These are phyloP conservation scores for Melampsora larici-populina DNA, from an alignment of 1,284 basidiomycete species.

Conservation along the genomic window DNA sequence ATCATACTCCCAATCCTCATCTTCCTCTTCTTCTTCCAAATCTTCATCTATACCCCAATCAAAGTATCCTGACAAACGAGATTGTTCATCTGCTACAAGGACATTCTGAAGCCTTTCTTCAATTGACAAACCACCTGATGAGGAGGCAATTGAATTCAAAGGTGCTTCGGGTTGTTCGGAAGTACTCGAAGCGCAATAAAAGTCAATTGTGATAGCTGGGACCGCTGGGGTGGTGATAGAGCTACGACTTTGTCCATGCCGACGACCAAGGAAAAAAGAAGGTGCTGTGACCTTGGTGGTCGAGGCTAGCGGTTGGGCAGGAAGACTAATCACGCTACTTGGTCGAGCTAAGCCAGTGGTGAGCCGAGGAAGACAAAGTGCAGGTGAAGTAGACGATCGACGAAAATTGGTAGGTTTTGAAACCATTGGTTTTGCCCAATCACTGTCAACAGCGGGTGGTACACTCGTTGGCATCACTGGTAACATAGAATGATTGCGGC, in stretches of 20 bases:
- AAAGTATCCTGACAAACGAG: background rate
- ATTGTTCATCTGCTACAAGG: conserved; percentile 13
- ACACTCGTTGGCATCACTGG: background rate
- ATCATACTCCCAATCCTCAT: background rate
- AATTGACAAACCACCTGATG: background rate
- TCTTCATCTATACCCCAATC: background rate
- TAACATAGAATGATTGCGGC: background rate
- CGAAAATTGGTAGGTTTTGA: background rate
- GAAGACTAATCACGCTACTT: background rate
- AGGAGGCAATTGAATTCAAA: background rate
- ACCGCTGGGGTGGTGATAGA: background rate
- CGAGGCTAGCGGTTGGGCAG: background rate
- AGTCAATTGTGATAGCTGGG: background rate
- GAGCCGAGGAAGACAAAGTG: conserved; percentile 6
- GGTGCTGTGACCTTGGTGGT: background rate
- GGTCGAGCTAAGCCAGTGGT: background rate
- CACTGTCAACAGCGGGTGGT: background rate
- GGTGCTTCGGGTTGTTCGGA: background rate
- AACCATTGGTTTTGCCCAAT: background rate
- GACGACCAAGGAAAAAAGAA: background rate
- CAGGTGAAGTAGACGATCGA: background rate
- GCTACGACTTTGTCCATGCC: background rate
- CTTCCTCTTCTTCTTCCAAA: background rate
- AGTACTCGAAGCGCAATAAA: background rate
- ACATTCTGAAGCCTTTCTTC: conserved; percentile 9